Base-by-base conservation (phyloP, 257 asterid genomes). In the Petunia secreta region DNA sequence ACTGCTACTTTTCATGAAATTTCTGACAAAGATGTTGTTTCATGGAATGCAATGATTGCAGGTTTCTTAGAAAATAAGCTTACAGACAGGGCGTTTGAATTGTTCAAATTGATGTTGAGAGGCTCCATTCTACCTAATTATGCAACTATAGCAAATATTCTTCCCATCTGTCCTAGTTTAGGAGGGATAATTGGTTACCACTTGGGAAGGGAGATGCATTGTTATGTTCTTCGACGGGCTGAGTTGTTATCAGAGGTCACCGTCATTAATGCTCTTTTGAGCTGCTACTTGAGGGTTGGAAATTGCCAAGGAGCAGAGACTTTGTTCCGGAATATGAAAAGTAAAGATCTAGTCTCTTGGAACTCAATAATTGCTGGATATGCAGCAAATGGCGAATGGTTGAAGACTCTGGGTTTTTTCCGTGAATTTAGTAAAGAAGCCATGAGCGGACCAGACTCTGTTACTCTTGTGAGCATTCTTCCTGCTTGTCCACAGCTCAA, bases 11-110 rank as follows among this genome's bases (percentile, higher is more conserved):
- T 94, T 79, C 66, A 39, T 75, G 88, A 86, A 77, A 92, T 94
- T 79, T 71, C 80, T 83, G 90, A 89, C 73, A 94, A 92, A 84
- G 98, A 94, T 86, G 92, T 89, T 37, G 87, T 94, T 82, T 91
- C 97, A 1, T 92, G 95, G 89, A 94, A 94, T 87, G 94, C 98
- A 8, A 84, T 87, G 25, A 91, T 92, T 86, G 91, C 97, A 78
- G 98, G 98, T 68, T 85, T 87, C 46, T 81, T 89, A 13, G 94
- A 91, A 89, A 94, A 91, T 85, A 84, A 87, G 79, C 88, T 90
- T 15, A 43, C 69, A 67, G 80, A 80, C 60, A 83, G 86, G 46
- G 97, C 96, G 46, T 86, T 92, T 85, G 77, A 63, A 48, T 75
- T 86, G 34, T 94, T 94, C 37, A 80, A 78, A 13, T 74, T 80